Base-by-base conservation (phyloP, 163 green algal genomes). In the Smithsoniella earleae region DNA sequence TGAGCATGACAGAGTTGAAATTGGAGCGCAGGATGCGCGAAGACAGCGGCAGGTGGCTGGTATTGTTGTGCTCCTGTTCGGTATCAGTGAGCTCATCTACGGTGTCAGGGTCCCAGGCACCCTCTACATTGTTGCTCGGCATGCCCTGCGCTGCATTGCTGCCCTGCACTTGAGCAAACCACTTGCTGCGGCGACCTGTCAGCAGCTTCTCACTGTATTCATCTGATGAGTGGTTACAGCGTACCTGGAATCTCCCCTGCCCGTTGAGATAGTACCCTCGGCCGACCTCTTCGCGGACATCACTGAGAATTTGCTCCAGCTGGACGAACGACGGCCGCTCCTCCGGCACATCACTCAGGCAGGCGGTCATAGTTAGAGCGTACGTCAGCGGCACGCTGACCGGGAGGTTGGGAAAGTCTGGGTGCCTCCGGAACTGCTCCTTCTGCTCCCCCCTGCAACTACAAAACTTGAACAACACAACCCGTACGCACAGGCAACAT, bases 381-480 rank as follows among this genome's bases (percentile, higher is more conserved):
- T 69, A 69, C 58, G 58, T 69, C 58, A 69, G 25, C 1, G 58
- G 58, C 18, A 69, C 58, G 58, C 58, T 69, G 30, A 33, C 31
- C n/a, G 58, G 58, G 30, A 69, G 58, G n/a, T 40, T 34, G 3
- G 58, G 58, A 36, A 69, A 69, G 58, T 69, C 58, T 16, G 58
- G 58, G 25, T 69, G 58, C 49, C 49, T 25, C 6, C 25, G 31
- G 8, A 64, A 18, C 0, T 25, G 8, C 49, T 64, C 33, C n/a
- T n/a, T 20, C 18, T 20, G 44, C 18, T 20, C 44, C 20, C 44
- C 44, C 1, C 44, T 20, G 44, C 44, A 54, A 20, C 44, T 20
- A 25, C 20, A 25, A 1, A 20, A 25, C 44, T 18, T 18, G 18
- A 20, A 54, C 44, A 20, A 18, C 18, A 18, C 20, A 20, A 25